Conservation (phyloP, 2,329 filamentous ascomycete genomes). For the Colletotrichum aenigma region DNA sequence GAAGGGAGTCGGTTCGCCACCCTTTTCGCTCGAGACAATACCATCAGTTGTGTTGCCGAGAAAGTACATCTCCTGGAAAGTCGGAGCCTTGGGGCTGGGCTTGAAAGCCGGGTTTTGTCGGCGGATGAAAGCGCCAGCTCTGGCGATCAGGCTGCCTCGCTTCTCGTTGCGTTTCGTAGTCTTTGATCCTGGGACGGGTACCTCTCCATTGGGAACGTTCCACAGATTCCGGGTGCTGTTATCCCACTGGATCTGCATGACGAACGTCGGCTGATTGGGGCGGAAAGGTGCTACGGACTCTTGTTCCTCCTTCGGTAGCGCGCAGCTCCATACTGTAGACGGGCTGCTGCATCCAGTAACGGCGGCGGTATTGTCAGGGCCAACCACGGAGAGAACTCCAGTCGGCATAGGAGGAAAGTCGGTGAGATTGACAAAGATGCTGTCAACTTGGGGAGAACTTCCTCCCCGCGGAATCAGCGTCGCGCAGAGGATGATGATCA, state of each 20-base stretch:
- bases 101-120: slow-evolving; percentile 39
- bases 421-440: slow-evolving; percentile 81
- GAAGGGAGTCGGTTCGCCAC: slow-evolving; percentile 87
- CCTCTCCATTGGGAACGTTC: slow-evolving; percentile 47
- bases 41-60: slow-evolving; percentile 86
- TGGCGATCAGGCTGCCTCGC: slow-evolving; percentile 4
- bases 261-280: slow-evolving; percentile 76
- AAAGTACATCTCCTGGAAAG: slow-evolving; percentile 76
- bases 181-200: slow-evolving; percentile 28
- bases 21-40: slow-evolving; percentile 68
- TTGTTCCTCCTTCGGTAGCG: slow-evolving; percentile 79
- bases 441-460: slow-evolving; percentile 30
- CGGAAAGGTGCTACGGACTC: slow-evolving; percentile 65
- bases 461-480: slow-evolving; percentile 51
- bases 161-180: neutral
- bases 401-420: slow-evolving; percentile 87
- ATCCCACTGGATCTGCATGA: slow-evolving; percentile 79
- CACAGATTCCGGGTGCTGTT: slow-evolving; percentile 57
- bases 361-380: slow-evolving; percentile 68
- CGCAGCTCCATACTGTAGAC: slow-evolving; percentile 83
- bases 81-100: slow-evolving; percentile 62
- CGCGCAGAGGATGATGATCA: slow-evolving; percentile 63
- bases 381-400: slow-evolving; percentile 79
- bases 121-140: slow-evolving; percentile 16
- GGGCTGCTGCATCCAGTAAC: slow-evolving; percentile 74